Conservation (phyloP, 164 flowering plant genomes). For the Buxus sempervirens region DNA sequence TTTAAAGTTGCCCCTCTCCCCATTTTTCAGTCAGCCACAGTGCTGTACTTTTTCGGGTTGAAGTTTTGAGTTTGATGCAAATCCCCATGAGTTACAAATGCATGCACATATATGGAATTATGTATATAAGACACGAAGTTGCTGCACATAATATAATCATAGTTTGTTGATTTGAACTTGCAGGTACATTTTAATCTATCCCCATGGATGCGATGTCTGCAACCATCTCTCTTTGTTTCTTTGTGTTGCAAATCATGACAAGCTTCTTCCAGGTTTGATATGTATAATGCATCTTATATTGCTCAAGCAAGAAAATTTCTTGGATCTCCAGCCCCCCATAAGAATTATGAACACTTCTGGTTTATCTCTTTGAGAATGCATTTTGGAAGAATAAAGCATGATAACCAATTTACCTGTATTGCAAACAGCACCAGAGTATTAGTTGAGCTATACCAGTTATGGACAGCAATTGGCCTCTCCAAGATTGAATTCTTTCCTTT, state of each 20-base stretch:
- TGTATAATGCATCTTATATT: slow-evolving; percentile 3
- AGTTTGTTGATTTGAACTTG: slow-evolving; percentile 9
- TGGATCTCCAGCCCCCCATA: not conserved
- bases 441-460: too few species aligned
- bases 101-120: not conserved
- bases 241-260: slow-evolving; percentile 98
- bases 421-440: too few species aligned
- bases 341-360: too few species aligned
- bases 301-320: not conserved
- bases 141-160: slow-evolving; percentile 3
- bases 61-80: too few species aligned
- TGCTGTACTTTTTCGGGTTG: too few species aligned
- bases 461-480: too few species aligned
- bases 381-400: too few species aligned
- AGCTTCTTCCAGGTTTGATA: slow-evolving; percentile 94
- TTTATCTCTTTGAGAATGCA: too few species aligned
- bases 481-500: too few species aligned
- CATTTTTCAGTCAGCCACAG: too few species aligned
- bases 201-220: slow-evolving; percentile 97
- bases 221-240: slow-evolving; percentile 96
- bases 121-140: not conserved
- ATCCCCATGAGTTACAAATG: too few species aligned
- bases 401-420: too few species aligned
- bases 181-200: slow-evolving; percentile 97
- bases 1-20: not conserved